phyloP scores from a whole-genome alignment of 225 moss, liverwort and hornwort genomes.

The Neckera pumila region DNA sequence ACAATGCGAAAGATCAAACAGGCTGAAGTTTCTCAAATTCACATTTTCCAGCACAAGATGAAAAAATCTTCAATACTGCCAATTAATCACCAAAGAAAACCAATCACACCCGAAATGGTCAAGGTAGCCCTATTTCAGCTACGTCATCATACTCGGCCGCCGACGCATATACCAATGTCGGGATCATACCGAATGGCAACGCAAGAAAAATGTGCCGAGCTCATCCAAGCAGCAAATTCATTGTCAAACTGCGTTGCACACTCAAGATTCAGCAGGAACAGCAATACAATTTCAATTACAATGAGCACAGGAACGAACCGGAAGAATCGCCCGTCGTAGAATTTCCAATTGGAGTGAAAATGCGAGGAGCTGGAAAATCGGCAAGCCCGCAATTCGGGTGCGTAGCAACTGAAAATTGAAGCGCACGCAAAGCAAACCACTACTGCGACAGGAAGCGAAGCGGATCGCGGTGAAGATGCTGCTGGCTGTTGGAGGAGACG shows the following conservation, averaged over 20 bases:
- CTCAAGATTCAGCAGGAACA: background rate
- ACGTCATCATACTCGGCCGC: background rate
- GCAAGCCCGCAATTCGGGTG: background rate
- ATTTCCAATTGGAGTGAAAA: background rate
- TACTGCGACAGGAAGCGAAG: background rate
- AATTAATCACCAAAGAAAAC: background rate
- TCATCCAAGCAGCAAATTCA: background rate
- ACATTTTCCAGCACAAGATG: background rate
- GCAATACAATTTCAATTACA: background rate
- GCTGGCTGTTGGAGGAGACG: background rate
- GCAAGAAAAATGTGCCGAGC: background rate
- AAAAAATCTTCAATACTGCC: background rate
- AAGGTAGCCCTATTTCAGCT: background rate
- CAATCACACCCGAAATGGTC: background rate
- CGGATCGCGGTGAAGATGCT: background rate
- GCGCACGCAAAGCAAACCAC: background rate
- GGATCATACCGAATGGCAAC: background rate
- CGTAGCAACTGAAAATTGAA: background rate
- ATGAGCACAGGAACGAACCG: background rate
- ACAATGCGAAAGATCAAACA: background rate
- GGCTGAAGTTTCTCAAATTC: background rate
- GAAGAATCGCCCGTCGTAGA: background rate
- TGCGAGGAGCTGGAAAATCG: background rate
- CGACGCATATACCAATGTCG: background rate
- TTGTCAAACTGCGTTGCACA: background rate